A percentile compares a stretch with the other conserved stretches of the same genome.
phyloP scores from a whole-genome alignment of 495 filamentous ascomycete genomes.

The Aspergillus heteromorphus region DNA sequence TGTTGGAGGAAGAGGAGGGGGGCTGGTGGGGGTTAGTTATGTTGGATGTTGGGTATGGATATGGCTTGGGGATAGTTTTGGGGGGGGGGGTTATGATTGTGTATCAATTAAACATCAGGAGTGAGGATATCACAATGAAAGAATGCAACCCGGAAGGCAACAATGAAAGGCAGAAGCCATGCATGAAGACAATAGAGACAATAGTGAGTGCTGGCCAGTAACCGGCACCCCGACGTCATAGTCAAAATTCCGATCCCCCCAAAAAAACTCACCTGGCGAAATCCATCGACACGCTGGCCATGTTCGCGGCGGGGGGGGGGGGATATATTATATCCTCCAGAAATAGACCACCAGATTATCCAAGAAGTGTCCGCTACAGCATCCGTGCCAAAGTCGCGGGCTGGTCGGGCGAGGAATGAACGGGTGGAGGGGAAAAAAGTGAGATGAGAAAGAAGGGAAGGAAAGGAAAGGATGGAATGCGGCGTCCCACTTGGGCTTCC shows the following conservation, averaged over 20 bases:
- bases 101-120: too few relatives aligned
- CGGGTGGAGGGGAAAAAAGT: neutral
- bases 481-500: constrained; percentile 9
- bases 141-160: too few relatives aligned
- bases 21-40: neutral
- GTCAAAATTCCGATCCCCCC: neutral
- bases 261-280: neutral
- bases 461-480: constrained; percentile 5
- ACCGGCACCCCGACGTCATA: too few relatives aligned
- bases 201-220: too few relatives aligned
- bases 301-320: neutral
- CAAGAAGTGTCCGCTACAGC: neutral
- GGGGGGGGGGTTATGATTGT: neutral
- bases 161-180: neutral
- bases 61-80: neutral
- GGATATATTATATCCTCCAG: neutral
- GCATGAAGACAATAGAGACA: too few relatives aligned
- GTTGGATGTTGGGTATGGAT: too few relatives aligned
- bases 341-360: neutral
- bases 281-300: neutral
- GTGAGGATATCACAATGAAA: too few relatives aligned
- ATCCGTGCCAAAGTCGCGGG: neutral
- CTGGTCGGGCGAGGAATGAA: neutral
- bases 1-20: constrained; percentile 6
- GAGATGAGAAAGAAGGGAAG: neutral